Evolutionary conservation across 106 monocot species (phyloP).

Genomic region (Acanthochlamys bracteata): DNA sequence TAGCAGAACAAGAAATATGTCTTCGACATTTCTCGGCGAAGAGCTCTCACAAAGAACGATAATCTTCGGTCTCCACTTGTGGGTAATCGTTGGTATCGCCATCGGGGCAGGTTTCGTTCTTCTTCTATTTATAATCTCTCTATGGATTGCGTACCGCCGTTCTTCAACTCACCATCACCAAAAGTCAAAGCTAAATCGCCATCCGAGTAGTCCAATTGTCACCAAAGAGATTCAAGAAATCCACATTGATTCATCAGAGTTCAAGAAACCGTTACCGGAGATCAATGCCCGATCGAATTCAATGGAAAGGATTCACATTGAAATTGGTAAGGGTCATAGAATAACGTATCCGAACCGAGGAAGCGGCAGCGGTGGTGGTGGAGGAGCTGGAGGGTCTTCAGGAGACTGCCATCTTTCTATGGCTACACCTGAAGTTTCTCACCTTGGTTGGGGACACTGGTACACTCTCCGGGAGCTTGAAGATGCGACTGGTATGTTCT

Average conservation of each 20-base stretch:
- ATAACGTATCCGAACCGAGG: slow-evolving; percentile 29
- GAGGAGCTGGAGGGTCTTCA: too few species aligned
- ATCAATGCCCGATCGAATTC: slow-evolving; percentile 19
- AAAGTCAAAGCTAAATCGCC: neutral
- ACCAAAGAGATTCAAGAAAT: slow-evolving; percentile 42
- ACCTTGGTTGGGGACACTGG: slow-evolving; percentile 61
- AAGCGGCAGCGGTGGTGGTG: slow-evolving; percentile 15
- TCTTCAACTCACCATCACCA: neutral
- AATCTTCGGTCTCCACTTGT: slow-evolving; percentile 45
- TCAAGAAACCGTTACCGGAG: slow-evolving; percentile 14
- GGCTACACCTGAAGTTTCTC: slow-evolving; percentile 33
- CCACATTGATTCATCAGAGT: slow-evolving; percentile 14
- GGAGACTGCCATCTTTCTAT: too few species aligned
- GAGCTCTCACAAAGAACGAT: slow-evolving; percentile 42
- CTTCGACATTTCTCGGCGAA: slow-evolving; percentile 24
- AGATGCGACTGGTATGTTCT: slow-evolving; percentile 26
- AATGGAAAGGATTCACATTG: slow-evolving; percentile 24
- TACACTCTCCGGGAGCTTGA: slow-evolving; percentile 52
- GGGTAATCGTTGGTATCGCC: slow-evolving; percentile 42
- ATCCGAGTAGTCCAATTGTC: slow-evolving; percentile 10
- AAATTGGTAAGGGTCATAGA: slow-evolving; percentile 38
- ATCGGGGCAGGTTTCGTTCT: slow-evolving; percentile 45
- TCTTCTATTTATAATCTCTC: slow-evolving; percentile 39
- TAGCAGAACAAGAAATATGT: neutral
- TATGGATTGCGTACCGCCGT: slow-evolving; percentile 28